Evolutionary conservation across 2,329 filamentous ascomycete species (phyloP).

Genomic region (Scytalidium lignicola): DNA sequence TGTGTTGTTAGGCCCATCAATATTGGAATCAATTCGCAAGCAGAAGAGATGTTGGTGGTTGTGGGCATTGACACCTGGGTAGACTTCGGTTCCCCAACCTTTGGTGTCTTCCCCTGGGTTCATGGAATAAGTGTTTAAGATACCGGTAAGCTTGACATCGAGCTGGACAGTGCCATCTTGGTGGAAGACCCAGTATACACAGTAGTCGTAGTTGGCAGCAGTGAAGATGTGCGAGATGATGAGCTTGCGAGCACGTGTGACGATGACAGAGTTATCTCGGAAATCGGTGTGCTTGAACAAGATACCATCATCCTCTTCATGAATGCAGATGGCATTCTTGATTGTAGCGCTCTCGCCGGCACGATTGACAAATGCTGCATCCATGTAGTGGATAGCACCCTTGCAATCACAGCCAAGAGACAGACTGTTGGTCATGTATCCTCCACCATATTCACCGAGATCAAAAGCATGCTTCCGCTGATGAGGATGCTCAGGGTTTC

Average conservation of each 20-base stretch:
- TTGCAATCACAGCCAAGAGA: conserved; percentile 81
- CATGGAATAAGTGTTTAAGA: conserved; percentile 87
- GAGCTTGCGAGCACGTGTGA: conserved; percentile 80
- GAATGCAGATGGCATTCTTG: conserved; percentile 93
- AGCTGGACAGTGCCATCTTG: conserved; percentile 90
- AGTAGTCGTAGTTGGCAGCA: conserved; percentile 94
- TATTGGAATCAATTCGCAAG: conserved; percentile 77
- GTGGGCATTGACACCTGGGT: conserved; percentile 85
- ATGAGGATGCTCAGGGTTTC: conserved; percentile 74
- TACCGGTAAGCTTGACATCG: conserved; percentile 86
- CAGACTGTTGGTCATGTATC: conserved; percentile 78
- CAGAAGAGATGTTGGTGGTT: conserved; percentile 97
- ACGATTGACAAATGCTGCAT: conserved; percentile 77
- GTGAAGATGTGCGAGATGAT: conserved; percentile 91
- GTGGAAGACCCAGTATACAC: conserved; percentile 82
- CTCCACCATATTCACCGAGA: conserved; percentile 74
- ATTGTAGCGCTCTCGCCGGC: conserved; percentile 72
- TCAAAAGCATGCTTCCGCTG: conserved; percentile 80
- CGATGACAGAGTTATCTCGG: conserved; percentile 79
- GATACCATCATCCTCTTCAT: conserved; percentile 89
- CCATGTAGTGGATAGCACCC: conserved; percentile 85
- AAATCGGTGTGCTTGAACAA: conserved; percentile 95
- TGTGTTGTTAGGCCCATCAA: conserved; percentile 81
- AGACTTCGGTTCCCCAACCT: conserved; percentile 89
- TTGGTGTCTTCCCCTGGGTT: conserved; percentile 73